Evolutionary conservation across 2,329 filamentous ascomycete genomes (phyloP).

Genomic region (Clonostachys rosea): DNA sequence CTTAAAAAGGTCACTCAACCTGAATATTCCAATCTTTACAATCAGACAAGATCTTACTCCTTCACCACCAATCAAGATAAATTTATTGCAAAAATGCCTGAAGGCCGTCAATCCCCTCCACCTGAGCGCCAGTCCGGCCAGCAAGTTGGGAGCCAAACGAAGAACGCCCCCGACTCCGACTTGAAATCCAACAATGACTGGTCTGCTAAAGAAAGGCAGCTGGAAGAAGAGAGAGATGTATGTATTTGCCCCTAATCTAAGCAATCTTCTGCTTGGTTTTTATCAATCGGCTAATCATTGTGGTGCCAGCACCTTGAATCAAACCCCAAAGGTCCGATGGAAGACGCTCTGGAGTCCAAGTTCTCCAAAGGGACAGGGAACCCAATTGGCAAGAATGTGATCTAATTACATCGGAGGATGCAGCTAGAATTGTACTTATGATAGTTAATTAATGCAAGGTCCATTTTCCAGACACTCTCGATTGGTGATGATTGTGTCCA

Average conservation of each 20-base stretch:
- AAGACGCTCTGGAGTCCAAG: conserved; percentile 55
- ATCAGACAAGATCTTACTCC: no score
- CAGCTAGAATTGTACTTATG: no score
- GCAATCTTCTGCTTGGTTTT: no score
- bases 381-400: neutral
- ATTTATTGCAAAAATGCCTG: conserved; percentile 47
- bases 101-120: conserved; percentile 73
- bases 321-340: conserved; percentile 63
- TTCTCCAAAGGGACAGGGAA: conserved; percentile 41
- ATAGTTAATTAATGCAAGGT: no score
- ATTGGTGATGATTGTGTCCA: no score
- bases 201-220: conserved; percentile 27
- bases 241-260: conserved; percentile 8
- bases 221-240: conserved; percentile 44
- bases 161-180: conserved; percentile 52
- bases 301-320: conserved; percentile 43
- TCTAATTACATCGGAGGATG: no score
- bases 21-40: no score
- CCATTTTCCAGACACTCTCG: no score
- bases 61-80: no score
- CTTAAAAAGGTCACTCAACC: no score
- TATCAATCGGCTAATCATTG: no score
- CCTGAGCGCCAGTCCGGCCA: conserved; percentile 62
- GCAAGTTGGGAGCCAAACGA: conserved; percentile 57
- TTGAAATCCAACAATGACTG: conserved; percentile 46